Base-by-base conservation (phyloP, 331 rosid species). In the Pyracantha coccinea region DNA sequence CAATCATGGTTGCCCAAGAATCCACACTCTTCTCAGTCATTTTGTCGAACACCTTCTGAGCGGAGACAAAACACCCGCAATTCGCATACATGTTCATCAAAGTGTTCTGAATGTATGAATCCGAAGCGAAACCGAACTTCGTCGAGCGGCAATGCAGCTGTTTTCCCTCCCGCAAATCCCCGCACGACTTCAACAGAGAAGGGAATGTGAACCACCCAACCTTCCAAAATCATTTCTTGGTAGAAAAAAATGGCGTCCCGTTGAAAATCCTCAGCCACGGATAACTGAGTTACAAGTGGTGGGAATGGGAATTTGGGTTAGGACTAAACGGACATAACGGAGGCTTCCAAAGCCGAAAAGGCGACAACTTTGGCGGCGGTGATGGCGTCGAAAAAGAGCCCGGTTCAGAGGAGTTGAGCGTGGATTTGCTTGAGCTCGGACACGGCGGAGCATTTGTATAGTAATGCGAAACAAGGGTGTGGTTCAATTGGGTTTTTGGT, bases 401-500 rank as follows among this genome's bases (percentile, higher is more conserved):
- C 75, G 4, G 71, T 68, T 4, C 83, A 41, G 50, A 79, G 83
- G 17, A 52, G 14, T 7, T 74, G 83, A 27, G 79, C 75, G 27
- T 79, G 83, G 67, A 74, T 60, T 68, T 74, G 67, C 83, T 79
- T 74, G 28, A 74, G 79, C 71, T 79, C 75, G 15, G 66, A 74
- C 66, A 74, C 14, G 28, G 59, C 12, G 35, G 76, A 74, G 75
- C 83, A 68, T 5, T 79, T 53, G 15, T 78, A 71, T 33, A 68
- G 59, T 50, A 74, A 67, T 17, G 73, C 33, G 2, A 79, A 75
- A 73, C 75, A 66, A 41, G 71, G 69, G 70, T 73, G 75, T 4
- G 15, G 70, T 32, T 72, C 68, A 72, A 12, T 66, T 78, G 72
- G 52, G 61, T 27, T 66, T 55, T 77, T 66, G 4, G 31, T 73